These are phyloP conservation scores for Oryza rufipogon DNA, from an alignment of 176 grass and related monocot genomes.

Conservation along the genomic window DNA sequence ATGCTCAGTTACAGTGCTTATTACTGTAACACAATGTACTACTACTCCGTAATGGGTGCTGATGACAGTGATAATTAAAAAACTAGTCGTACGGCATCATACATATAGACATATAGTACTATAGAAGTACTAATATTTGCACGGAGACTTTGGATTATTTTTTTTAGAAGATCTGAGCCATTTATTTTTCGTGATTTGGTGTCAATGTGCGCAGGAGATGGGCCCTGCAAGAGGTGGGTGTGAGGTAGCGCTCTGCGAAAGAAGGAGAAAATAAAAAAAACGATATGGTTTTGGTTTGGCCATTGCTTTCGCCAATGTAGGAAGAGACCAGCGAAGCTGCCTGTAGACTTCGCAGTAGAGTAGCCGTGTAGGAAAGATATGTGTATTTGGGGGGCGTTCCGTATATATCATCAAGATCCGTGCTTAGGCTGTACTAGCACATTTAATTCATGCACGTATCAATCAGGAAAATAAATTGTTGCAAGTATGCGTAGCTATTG, in stretches of 20 bases:
- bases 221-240: background rate
- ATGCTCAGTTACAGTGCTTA: too few species aligned
- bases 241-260: background rate
- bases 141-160: background rate
- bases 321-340: background rate
- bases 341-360: background rate
- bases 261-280: background rate
- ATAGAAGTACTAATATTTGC: background rate
- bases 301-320: constrained; percentile 3
- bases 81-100: background rate
- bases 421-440: background rate
- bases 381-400: background rate
- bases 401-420: background rate
- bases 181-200: background rate
- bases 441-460: background rate
- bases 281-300: background rate
- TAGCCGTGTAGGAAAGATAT: background rate
- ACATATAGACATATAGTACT: background rate
- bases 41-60: background rate
- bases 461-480: background rate
- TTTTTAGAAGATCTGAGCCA: background rate
- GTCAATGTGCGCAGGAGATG: background rate
- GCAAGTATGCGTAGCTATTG: background rate
- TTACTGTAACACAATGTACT: too few species aligned
- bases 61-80: background rate